Percentiles rank a stretch among this genome's conserved stretches.
Conservation (phyloP, 169 alveolate species). For the Plasmodium billcollinsi region DNA sequence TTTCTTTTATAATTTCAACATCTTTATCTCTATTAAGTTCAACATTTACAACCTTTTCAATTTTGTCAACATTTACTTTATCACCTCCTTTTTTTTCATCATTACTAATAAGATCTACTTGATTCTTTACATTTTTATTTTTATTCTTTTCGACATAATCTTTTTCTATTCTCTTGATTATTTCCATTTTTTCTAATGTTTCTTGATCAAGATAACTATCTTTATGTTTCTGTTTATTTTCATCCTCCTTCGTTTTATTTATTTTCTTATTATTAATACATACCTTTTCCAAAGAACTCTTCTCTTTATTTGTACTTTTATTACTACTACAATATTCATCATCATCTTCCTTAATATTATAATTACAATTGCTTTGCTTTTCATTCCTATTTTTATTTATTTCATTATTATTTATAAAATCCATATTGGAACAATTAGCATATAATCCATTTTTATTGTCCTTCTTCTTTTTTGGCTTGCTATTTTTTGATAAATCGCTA, state of each 20-base stretch:
- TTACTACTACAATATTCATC: background rate
- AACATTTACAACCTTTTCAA: no score
- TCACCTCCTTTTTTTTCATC: background rate
- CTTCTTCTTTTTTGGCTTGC: background rate
- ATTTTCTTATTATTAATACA: constrained; percentile 3
- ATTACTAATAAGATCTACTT: background rate
- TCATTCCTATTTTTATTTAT: constrained; percentile 24
- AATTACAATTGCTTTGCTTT: background rate
- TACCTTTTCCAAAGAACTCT: no score
- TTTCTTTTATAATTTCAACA: background rate
- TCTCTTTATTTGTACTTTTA: no score
- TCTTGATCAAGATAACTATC: background rate
- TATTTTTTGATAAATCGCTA: background rate
- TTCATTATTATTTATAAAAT: constrained; percentile 18
- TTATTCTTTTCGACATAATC: constrained; percentile 4
- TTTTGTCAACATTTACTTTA: background rate
- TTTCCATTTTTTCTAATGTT: constrained; percentile 4
- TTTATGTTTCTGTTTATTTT: background rate
- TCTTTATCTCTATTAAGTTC: background rate
- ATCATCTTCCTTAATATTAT: constrained; percentile 16
- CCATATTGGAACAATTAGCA: background rate
- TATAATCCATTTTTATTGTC: no score
- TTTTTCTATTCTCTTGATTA: constrained; percentile 19
- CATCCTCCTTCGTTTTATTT: background rate
- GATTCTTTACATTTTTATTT: background rate